Conservation (phyloP, 768 basidiomycete genomes). For the Leccinum longicurvipes region DNA sequence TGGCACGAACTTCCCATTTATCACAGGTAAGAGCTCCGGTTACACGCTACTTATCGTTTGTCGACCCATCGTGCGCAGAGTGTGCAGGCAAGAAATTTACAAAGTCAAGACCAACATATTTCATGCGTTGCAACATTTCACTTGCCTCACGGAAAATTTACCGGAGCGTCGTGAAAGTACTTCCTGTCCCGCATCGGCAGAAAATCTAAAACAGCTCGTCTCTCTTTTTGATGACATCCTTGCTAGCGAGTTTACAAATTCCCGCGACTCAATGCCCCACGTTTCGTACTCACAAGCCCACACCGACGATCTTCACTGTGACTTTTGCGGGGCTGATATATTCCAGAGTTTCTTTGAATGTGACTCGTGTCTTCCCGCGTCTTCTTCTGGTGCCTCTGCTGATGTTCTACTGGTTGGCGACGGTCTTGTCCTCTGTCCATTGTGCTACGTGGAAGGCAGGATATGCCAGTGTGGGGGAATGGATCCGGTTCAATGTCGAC, state of each 20-base stretch:
- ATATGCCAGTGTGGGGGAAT: conserved; percentile 62
- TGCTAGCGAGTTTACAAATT: conserved; percentile 39
- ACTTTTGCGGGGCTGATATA: conserved; percentile 79
- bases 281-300: conserved; percentile 25
- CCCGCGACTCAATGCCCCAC: conserved; percentile 29
- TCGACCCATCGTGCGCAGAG: conserved; percentile 39
- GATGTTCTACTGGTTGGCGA: conserved; percentile 33
- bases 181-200: not conserved
- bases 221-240: conserved; percentile 51
- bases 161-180: not conserved
- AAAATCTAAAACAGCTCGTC: conserved; percentile 37
- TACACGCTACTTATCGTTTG: not conserved
- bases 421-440: conserved; percentile 57
- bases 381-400: conserved; percentile 9
- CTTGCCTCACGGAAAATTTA: conserved; percentile 11
- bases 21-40: conserved; percentile 49
- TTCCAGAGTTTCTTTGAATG: conserved; percentile 84
- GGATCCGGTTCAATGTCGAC: conserved; percentile 56
- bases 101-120: conserved; percentile 66
- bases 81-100: conserved; percentile 79
- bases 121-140: conserved; percentile 44
- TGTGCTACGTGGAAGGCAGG: conserved; percentile 77
- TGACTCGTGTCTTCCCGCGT: conserved; percentile 37
- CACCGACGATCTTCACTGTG: conserved; percentile 48
- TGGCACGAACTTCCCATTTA: conserved; percentile 78